These are phyloP conservation scores for Cryptococcus sp. DNA, from an alignment of 1,284 basidiomycete species.

Conservation along the genomic window DNA sequence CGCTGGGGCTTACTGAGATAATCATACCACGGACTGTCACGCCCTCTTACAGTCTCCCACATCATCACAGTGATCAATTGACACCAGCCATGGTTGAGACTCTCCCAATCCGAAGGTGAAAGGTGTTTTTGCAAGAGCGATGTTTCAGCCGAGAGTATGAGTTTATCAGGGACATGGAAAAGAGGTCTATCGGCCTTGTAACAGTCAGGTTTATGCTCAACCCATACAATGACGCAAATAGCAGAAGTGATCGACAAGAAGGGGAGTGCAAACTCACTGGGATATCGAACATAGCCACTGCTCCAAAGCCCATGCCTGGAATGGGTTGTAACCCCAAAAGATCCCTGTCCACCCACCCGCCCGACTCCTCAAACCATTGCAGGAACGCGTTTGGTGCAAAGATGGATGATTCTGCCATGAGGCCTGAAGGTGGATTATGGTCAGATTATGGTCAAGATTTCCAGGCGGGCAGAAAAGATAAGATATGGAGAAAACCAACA, in stretches of 20 bases:
- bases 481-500: no score
- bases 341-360: constrained; percentile 40
- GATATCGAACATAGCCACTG: constrained; percentile 53
- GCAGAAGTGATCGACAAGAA: no score
- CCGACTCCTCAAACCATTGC: constrained; percentile 30
- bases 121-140: constrained; percentile 58
- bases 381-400: constrained; percentile 28
- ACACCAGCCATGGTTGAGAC: constrained; percentile 74
- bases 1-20: constrained; percentile 64
- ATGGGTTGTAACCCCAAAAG: constrained; percentile 33
- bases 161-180: constrained; percentile 76
- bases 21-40: constrained; percentile 64
- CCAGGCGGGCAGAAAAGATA: no score
- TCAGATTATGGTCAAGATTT: no score
- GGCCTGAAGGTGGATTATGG: no score
- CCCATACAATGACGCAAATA: not conserved
- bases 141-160: constrained; percentile 78
- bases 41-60: constrained; percentile 75
- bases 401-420: not conserved
- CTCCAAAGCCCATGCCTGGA: constrained; percentile 50
- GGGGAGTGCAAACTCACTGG: constrained; percentile 19
- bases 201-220: not conserved
- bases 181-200: constrained; percentile 55
- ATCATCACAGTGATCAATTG: constrained; percentile 91
- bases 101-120: constrained; percentile 64